Percentiles rank a stretch among this genome's conserved stretches.
Conservation (phyloP, 2,329 filamentous ascomycete genomes). For the Ophiocordyceps robertsii region DNA sequence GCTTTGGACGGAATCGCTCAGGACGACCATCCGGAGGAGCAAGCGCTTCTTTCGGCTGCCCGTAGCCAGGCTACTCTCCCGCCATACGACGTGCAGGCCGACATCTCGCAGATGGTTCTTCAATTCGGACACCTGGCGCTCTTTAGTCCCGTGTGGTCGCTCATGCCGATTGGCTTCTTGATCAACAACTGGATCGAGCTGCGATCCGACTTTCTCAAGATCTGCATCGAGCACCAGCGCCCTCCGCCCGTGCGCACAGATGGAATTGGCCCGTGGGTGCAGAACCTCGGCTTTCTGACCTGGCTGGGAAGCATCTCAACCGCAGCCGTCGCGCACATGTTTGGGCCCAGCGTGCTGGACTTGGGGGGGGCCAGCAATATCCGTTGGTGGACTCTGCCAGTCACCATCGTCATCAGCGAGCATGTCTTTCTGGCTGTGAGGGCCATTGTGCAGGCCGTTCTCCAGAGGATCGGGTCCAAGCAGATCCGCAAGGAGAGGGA, state of each 20-base stretch:
- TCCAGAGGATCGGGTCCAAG: conserved; percentile 24
- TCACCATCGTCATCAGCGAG: conserved; percentile 61
- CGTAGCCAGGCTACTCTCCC: conserved; percentile 55
- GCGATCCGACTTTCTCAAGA: conserved; percentile 64
- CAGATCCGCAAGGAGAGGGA: conserved; percentile 25
- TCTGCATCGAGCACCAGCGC: conserved; percentile 59
- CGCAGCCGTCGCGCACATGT: conserved; percentile 61
- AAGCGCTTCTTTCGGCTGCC: conserved; percentile 47
- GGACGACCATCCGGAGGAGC: conserved; percentile 49
- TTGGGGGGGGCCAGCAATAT: conserved; percentile 36
- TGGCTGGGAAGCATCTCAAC: conserved; percentile 64
- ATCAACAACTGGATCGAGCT: conserved; percentile 70
- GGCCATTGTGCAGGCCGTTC: conserved; percentile 18
- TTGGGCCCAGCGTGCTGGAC: conserved; percentile 30
- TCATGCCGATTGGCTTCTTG: conserved; percentile 59
- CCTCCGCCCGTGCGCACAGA: conserved; percentile 57
- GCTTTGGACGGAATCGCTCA: conserved; percentile 27
- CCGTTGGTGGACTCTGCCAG: conserved; percentile 50
- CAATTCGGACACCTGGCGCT: conserved; percentile 63
- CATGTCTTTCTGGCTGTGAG: conserved; percentile 56
- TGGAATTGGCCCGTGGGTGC: conserved; percentile 62
- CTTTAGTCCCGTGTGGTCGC: conserved; percentile 64
- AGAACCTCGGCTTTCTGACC: conserved; percentile 52
- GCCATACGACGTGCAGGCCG: conserved; percentile 58
- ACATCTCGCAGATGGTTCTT: conserved; percentile 60